These are phyloP conservation scores for Suillus luteus DNA, from an alignment of 768 basidiomycete genomes.

Conservation along the genomic window DNA sequence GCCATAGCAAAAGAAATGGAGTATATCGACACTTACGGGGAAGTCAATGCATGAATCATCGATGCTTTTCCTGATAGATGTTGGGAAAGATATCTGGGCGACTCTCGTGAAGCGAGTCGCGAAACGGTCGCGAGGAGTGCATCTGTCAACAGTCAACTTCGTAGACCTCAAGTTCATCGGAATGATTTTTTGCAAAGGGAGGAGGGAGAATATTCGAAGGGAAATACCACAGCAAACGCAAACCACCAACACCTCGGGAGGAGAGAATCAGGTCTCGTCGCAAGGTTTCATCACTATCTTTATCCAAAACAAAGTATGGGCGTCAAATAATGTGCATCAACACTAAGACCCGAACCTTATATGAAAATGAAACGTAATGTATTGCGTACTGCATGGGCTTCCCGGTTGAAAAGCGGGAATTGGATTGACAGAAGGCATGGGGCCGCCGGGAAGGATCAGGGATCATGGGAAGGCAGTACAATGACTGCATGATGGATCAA, in stretches of 20 bases:
- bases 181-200: not conserved
- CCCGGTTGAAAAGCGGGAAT: not conserved
- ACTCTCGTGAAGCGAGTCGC: conserved; percentile 21
- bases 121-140: conserved; percentile 30
- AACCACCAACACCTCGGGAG: conserved; percentile 1
- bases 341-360: conserved; percentile 2
- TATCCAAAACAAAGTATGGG: conserved; percentile 5
- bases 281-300: conserved; percentile 4
- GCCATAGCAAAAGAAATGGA: not conserved
- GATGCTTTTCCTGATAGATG: conserved; percentile 33
- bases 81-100: conserved; percentile 36
- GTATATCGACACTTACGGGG: conserved; percentile 22
- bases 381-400: not conserved
- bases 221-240: conserved; percentile 3
- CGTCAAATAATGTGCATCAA: not conserved
- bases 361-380: conserved; percentile 8
- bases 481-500: conserved; percentile 1
- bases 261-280: not conserved
- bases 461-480: not conserved
- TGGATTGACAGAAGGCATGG: not conserved
- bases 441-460: conserved; percentile 1
- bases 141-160: conserved; percentile 34
- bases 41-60: conserved; percentile 33
- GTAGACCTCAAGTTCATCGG: conserved; percentile 36
- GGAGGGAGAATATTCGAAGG: not conserved